Conservation (phyloP, 768 basidiomycete species). For the Lactarius trivialis region DNA sequence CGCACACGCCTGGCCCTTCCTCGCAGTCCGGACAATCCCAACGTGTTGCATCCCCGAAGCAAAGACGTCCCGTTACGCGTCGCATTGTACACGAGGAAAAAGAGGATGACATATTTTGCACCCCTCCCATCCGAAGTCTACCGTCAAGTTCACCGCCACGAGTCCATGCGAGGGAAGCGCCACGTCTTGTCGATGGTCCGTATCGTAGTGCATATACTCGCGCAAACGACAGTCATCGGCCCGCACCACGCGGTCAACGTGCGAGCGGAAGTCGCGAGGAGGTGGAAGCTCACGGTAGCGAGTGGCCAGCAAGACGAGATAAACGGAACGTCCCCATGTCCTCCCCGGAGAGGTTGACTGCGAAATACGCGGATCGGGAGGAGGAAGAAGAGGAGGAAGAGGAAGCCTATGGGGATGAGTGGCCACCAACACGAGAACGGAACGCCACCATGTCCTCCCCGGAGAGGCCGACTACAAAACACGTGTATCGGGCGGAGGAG, state of each 20-base stretch:
- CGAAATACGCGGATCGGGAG: not conserved
- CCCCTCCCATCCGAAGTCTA: slow-evolving; percentile 3
- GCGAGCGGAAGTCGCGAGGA: slow-evolving; percentile 15
- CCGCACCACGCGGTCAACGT: slow-evolving; percentile 4
- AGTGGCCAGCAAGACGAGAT: slow-evolving; percentile 6
- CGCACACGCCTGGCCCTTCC: not conserved
- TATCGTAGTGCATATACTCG: slow-evolving; percentile 26
- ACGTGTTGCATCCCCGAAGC: not conserved
- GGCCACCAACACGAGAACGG: slow-evolving; percentile 6
- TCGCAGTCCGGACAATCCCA: not conserved
- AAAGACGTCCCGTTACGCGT: slow-evolving; percentile 1
- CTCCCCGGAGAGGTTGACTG: not conserved
- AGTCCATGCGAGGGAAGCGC: slow-evolving; percentile 17
- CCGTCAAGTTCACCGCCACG: not conserved
- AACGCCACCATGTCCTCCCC: not conserved
- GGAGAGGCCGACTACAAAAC: not conserved
- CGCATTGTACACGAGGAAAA: not conserved
- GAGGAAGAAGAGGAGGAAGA: no score
- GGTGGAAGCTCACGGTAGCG: not conserved
- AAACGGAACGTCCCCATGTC: not conserved
- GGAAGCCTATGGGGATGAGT: slow-evolving; percentile 1
- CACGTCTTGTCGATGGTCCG: slow-evolving; percentile 25
- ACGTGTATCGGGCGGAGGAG: not conserved
- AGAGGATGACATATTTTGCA: slow-evolving; percentile 15
- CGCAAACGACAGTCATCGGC: slow-evolving; percentile 12